Evolutionary conservation across 768 basidiomycete species (phyloP), one percentile per base, ranked within the genome.

Genomic region (Agaricus blazei): DNA sequence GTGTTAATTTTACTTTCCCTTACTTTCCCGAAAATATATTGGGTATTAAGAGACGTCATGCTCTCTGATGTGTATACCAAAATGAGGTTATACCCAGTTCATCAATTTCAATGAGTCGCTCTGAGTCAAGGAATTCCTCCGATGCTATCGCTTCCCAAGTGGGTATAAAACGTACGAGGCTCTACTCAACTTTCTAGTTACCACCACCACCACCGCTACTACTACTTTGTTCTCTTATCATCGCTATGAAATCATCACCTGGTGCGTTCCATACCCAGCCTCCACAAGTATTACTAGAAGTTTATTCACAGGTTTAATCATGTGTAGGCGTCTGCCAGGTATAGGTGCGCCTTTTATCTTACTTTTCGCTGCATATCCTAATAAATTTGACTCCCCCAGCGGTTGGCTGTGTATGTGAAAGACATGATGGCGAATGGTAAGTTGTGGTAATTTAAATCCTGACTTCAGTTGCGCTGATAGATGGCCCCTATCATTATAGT

Each of bases 351-450:
- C 9, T 51, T 9, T 28, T 4, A 45, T 7, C 15, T 43, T 14
- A 27, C 41, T 40, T 43, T 4, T 24, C 24, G n/a, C 24, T 9
- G 41, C 19, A 51, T 28, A 54, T 45, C 29, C 51, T 49, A 47
- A 56, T 11, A 8, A 59, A 60, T 19, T 65, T 50, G 36, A 8
- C 40, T 14, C 62, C 97, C 97, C 97, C 45, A 97, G 19, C 19
- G 19, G 19, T 19, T 98, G 97, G 97, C 40, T 89, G 97, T 63
- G 80, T 97, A 49, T 99, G 97, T 71, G 97, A 99, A 74, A 98
- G 98, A 70, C 97, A 95, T 65, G 97, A 99, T 68, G 96, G 97
- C 49, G 98, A 98, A 85, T 98, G 97, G 96, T 97, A 64, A 58
- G 87, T 67, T 41, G 11, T 8, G 27, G 15, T 4, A 31, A 24